Conservation (phyloP, 2,329 filamentous ascomycete species). For the Pyrenochaeta sp. region DNA sequence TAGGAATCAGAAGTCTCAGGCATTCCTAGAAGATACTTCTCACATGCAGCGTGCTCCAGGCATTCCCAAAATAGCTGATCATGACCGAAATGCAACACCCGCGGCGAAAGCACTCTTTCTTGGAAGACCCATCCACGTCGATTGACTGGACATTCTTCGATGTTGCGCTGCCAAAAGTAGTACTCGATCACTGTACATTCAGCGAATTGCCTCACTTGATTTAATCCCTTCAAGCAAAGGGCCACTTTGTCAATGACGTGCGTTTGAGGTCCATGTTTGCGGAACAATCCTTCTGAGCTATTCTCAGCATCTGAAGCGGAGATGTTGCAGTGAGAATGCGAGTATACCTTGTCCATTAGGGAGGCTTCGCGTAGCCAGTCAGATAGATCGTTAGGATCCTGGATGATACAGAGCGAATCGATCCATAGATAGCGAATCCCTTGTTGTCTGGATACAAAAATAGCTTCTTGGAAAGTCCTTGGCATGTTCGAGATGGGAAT, state of each 20-base stretch:
- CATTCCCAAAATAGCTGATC: constrained; percentile 32
- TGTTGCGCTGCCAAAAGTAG: neutral
- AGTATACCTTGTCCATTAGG: constrained; percentile 15
- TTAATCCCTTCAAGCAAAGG: neutral
- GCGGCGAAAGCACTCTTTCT: constrained; percentile 24
- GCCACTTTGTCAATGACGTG: neutral
- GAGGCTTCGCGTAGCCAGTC: constrained; percentile 10
- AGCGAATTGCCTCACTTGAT: neutral
- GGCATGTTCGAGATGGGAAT: constrained; percentile 10
- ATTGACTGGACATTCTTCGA: neutral
- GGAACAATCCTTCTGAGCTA: constrained; percentile 12
- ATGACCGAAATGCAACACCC: constrained; percentile 22
- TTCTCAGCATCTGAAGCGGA: constrained; percentile 8
- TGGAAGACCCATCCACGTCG: constrained; percentile 19
- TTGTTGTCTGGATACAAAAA: constrained; percentile 14
- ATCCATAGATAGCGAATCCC: constrained; percentile 28
- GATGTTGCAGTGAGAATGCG: constrained; percentile 12
- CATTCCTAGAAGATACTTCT: constrained; percentile 10
- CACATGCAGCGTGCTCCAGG: constrained; percentile 2
- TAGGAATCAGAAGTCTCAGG: neutral
- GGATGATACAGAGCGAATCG: constrained; percentile 18
- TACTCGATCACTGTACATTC: neutral
- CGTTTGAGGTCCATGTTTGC: neutral
- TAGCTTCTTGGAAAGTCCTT: constrained; percentile 26
- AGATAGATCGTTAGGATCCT: neutral